Base-by-base conservation (phyloP, 805 yeast genomes). In the Zygoascus bituminiphila region DNA sequence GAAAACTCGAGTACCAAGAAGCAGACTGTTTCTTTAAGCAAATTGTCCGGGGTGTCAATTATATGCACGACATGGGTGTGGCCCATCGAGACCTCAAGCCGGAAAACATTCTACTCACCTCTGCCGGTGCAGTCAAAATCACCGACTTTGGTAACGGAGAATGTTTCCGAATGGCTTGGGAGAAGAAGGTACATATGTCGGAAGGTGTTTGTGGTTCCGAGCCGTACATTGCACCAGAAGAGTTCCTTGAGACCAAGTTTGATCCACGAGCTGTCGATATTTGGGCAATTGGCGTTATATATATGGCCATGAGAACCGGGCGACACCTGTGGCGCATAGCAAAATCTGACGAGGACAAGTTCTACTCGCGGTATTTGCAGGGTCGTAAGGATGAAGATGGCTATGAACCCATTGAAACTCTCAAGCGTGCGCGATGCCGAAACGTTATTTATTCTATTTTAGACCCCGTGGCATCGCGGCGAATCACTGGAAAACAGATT, bases 221-320 rank as follows among this genome's bases (percentile, higher is more conserved):
- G 51, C 91, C 96, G 1, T 88, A 87, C 66, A 86, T 87, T 62
- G 85, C 96, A 0, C 97, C 97, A 0, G 97, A 88, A 60, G 95
- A 87, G 66, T 84, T 77, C 60, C 57, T 59, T 7, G 65, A 66
- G 5, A 67, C 71, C 26, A 71, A 65, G 37, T 84, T 82, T 60
- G 94, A 87, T 55, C 86, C 94, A 14, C 67, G 88, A 49, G 71
- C 78, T 25, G 88, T 85, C 45, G 97, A 88, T 63, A 76, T 84
- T 46, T 88, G 96, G 96, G 83, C 95, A 1, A 66, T 81, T 43
- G 97, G 96, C 42, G 77, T 88, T 2, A 75, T 83, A 26, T 82
- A 81, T 64, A 69, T 82, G 68, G 82, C 82, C 7, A 82, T 82
- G 89, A 61, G 96, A 60, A 84, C 96, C 0, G 98, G 98, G 7